Conservation (phyloP, 1,284 basidiomycete genomes). For the Marasmius fiardii region DNA sequence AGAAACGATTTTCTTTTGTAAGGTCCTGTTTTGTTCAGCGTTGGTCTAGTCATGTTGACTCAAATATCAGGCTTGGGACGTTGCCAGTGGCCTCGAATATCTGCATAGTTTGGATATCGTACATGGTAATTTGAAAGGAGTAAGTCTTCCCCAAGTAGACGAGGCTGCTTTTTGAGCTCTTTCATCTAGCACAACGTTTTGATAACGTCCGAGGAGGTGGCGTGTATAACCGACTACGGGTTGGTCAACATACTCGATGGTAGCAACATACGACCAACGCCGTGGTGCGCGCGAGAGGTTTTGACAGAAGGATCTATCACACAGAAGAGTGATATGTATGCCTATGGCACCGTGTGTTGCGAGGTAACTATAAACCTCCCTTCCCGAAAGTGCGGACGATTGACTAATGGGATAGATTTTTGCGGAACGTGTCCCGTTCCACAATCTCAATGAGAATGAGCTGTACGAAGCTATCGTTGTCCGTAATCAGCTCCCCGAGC, state of each 20-base stretch:
- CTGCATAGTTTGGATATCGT: neutral
- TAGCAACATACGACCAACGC: neutral
- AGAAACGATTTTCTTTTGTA: no score
- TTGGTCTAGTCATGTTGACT: neutral
- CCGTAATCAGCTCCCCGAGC: no score
- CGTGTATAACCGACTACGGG: neutral
- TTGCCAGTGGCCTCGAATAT: neutral
- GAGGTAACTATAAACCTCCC: conserved; percentile 5
- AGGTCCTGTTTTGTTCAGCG: no score
- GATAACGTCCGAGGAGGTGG: neutral
- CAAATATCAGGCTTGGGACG: neutral
- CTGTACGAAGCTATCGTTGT: no score
- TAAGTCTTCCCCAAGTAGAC: neutral
- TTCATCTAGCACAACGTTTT: neutral
- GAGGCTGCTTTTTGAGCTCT: no score
- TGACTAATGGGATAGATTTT: no score
- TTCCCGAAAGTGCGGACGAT: no score
- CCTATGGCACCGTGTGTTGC: neutral
- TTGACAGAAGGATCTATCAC: neutral
- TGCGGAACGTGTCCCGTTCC: no score
- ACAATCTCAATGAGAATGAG: no score
- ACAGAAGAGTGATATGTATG: neutral
- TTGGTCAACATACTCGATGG: neutral
- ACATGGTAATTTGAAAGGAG: conserved; percentile 1
- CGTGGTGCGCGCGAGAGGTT: neutral